Evolutionary conservation across 2,329 filamentous ascomycete genomes (phyloP).

Genomic region (Pseudocercospora musae): DNA sequence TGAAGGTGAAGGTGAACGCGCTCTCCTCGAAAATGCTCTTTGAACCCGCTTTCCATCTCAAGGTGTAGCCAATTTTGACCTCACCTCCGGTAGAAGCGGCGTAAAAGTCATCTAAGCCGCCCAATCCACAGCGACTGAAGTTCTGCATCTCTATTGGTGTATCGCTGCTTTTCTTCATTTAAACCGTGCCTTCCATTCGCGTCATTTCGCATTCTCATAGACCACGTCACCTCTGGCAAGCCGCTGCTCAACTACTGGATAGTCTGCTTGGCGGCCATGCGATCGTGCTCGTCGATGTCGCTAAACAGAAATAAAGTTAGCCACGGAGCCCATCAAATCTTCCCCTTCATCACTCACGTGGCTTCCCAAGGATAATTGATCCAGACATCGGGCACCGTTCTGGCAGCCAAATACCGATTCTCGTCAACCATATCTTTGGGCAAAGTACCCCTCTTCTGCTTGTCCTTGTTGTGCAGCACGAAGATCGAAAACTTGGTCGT

Average conservation of each 20-base stretch:
- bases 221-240: not conserved
- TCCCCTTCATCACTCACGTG: slow-evolving; percentile 38
- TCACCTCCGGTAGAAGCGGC: not conserved
- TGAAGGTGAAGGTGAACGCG: not conserved
- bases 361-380: slow-evolving; percentile 99
- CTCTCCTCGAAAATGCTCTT: not conserved
- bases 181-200: not conserved
- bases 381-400: slow-evolving; percentile 91
- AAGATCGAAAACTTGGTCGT: slow-evolving; percentile 92
- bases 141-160: not conserved
- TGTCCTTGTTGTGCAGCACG: slow-evolving; percentile 98
- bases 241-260: not conserved
- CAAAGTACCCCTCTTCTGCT: slow-evolving; percentile 85
- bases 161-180: not conserved
- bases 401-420: slow-evolving; percentile 76
- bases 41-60: not conserved
- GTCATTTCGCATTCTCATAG: not conserved
- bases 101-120: not conserved
- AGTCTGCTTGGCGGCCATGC: slow-evolving; percentile 50
- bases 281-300: slow-evolving; percentile 91
- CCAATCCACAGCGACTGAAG: not conserved
- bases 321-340: not conserved
- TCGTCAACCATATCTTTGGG: slow-evolving; percentile 72
- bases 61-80: not conserved
- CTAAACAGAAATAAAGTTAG: slow-evolving; percentile 7